These are phyloP conservation scores for Talaromyces albobiverticillius DNA, from an alignment of 2,329 filamentous ascomycete genomes.

Conservation along the genomic window DNA sequence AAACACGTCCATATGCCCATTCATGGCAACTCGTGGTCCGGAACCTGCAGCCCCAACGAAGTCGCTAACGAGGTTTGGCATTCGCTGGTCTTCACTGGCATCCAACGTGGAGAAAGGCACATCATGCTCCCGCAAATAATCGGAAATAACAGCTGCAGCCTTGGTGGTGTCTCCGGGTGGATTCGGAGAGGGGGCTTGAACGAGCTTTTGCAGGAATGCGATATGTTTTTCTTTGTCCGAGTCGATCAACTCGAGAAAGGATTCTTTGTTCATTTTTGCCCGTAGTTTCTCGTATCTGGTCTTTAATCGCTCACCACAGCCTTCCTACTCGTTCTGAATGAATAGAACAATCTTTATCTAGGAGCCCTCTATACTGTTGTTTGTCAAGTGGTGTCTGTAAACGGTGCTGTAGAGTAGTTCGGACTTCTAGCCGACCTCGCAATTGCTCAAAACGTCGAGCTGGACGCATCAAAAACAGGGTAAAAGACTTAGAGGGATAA, in stretches of 20 bases:
- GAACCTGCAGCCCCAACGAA: conserved; percentile 11
- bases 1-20: conserved; percentile 45
- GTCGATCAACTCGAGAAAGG: not conserved
- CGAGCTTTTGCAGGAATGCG: conserved; percentile 30
- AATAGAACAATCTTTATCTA: not conserved
- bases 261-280: not conserved
- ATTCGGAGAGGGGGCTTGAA: conserved; percentile 36
- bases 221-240: conserved; percentile 25
- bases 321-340: no score
- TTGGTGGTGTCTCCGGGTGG: conserved; percentile 37
- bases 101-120: conserved; percentile 27
- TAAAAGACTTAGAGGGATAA: not conserved
- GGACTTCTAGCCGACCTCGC: not conserved
- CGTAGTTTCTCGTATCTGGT: not conserved
- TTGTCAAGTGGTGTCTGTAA: no score
- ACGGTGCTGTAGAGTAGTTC: not conserved
- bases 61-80: conserved; percentile 35
- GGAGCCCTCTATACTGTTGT: not conserved
- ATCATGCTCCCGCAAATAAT: conserved; percentile 25
- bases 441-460: not conserved
- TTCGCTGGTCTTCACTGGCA: conserved; percentile 21
- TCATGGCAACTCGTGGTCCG: conserved; percentile 36
- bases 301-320: no score
- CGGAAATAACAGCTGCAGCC: conserved; percentile 31
- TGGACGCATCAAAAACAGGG: no score